A percentile compares a stretch with the other conserved stretches of the same genome.
Conservation (phyloP, 805 yeast genomes). For the Pichia californica region DNA sequence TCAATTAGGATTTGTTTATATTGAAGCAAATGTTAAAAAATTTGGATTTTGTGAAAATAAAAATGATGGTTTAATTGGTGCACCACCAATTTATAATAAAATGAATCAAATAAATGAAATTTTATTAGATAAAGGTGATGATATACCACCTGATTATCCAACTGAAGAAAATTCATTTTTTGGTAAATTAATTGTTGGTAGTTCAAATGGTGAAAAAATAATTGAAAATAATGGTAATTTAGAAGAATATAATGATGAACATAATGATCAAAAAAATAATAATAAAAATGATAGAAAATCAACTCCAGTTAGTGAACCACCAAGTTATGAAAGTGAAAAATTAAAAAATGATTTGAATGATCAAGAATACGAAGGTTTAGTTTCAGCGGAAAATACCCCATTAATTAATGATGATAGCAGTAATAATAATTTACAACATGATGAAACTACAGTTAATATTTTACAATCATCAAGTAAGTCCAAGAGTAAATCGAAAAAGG, state of each 20-base stretch:
- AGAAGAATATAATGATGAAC: background rate
- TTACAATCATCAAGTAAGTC: too few relatives aligned
- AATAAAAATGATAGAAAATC: background rate
- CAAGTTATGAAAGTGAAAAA: constrained; percentile 23
- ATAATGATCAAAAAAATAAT: too few relatives aligned
- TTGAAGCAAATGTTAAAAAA: constrained; percentile 73
- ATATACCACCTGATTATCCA: constrained; percentile 65
- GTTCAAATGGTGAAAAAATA: background rate
- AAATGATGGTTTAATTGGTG: constrained; percentile 34
- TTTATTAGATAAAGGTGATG: constrained; percentile 65
- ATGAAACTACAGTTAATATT: too few relatives aligned
- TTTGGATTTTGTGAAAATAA: constrained; percentile 49
- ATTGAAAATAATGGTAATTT: background rate
- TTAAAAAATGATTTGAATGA: background rate
- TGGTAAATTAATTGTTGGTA: constrained; percentile 34
- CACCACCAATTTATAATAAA: constrained; percentile 32
- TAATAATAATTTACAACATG: too few relatives aligned
- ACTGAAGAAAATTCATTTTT: constrained; percentile 57
- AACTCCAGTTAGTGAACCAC: constrained; percentile 26
- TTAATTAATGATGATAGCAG: background rate
- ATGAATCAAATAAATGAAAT: constrained; percentile 36
- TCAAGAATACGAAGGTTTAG: constrained; percentile 3
- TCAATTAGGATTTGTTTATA: constrained; percentile 80
- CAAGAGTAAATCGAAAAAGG: constrained; percentile 18
- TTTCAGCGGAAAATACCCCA: background rate